Evolutionary conservation across 805 yeast genomes (phyloP).

Genomic region (Wickerhamiella hasegawae): DNA sequence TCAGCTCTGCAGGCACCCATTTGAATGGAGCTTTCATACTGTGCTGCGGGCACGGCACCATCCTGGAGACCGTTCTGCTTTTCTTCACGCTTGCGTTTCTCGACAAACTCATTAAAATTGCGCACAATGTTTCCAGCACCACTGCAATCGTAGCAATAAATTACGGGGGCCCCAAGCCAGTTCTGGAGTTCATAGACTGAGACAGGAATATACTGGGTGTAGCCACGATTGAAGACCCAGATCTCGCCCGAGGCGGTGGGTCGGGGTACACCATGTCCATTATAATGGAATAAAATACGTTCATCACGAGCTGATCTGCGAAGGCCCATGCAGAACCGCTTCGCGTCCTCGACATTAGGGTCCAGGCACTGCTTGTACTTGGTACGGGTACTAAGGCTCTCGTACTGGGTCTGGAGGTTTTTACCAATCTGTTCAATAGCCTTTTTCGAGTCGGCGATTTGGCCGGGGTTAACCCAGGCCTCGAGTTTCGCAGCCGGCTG

Average conservation of each 20-base stretch:
- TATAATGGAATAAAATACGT: conserved; percentile 82
- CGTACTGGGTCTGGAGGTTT: conserved; percentile 74
- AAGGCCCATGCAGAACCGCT: conserved; percentile 75
- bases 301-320: conserved; percentile 88
- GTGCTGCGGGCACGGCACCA: conserved; percentile 46
- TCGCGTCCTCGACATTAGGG: conserved; percentile 91
- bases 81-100: conserved; percentile 53
- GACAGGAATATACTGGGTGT: conserved; percentile 94
- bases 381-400: conserved; percentile 71
- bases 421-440: conserved; percentile 88
- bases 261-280: conserved; percentile 97
- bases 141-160: conserved; percentile 86
- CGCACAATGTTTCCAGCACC: conserved; percentile 86
- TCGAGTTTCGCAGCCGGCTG: conserved; percentile 85
- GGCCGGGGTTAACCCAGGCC: conserved; percentile 84
- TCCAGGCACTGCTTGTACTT: conserved; percentile 82
- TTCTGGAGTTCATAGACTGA: conserved; percentile 88
- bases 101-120: conserved; percentile 79
- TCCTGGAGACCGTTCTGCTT: conserved; percentile 28
- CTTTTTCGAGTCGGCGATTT: conserved; percentile 69
- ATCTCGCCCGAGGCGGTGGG: conserved; percentile 94
- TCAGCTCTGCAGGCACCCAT: conserved; percentile 81
- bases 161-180: conserved; percentile 96
- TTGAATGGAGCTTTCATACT: conserved; percentile 78
- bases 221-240: conserved; percentile 96